These are phyloP conservation scores for Lachnellula cervina DNA, from an alignment of 2,329 filamentous ascomycete genomes.

Conservation along the genomic window DNA sequence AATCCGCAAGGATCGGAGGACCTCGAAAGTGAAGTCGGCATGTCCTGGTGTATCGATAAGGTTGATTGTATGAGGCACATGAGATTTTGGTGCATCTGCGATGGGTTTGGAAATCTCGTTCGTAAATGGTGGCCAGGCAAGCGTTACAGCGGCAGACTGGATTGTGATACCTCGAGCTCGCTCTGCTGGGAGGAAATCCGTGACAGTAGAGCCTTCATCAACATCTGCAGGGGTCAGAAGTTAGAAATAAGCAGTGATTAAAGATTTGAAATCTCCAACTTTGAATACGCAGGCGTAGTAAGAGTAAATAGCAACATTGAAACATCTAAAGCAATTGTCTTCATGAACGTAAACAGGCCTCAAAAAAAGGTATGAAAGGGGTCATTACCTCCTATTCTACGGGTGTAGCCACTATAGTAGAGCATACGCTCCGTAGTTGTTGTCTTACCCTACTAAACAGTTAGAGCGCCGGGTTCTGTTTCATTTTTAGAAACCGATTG, in stretches of 20 bases:
- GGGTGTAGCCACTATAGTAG: conserved; percentile 87
- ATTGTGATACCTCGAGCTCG: conserved; percentile 92
- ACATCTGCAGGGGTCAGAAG: conserved; percentile 55
- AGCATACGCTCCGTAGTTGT: conserved; percentile 99
- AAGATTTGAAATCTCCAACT: too few relatives aligned
- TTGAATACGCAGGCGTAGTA: too few relatives aligned
- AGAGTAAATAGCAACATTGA: neutral
- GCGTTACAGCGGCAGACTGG: conserved; percentile 93
- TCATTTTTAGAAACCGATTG: neutral
- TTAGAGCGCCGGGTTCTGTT: neutral
- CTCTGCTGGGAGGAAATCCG: conserved; percentile 92
- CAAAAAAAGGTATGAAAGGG: neutral
- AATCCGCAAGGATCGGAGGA: conserved; percentile 81
- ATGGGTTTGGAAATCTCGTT: conserved; percentile 13
- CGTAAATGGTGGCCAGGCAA: conserved; percentile 72
- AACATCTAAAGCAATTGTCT: too few relatives aligned
- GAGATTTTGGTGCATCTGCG: conserved; percentile 45
- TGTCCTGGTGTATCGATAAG: conserved; percentile 96
- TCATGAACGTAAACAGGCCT: neutral
- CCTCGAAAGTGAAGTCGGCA: conserved; percentile 96
- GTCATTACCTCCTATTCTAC: conserved; percentile 65
- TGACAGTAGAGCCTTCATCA: conserved; percentile 93
- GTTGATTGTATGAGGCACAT: conserved; percentile 67
- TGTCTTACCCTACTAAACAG: conserved; percentile 67
- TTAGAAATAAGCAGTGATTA: neutral